phyloP scores from a whole-genome alignment of 108 stramenopile species.

The Conticribra guillardii region DNA sequence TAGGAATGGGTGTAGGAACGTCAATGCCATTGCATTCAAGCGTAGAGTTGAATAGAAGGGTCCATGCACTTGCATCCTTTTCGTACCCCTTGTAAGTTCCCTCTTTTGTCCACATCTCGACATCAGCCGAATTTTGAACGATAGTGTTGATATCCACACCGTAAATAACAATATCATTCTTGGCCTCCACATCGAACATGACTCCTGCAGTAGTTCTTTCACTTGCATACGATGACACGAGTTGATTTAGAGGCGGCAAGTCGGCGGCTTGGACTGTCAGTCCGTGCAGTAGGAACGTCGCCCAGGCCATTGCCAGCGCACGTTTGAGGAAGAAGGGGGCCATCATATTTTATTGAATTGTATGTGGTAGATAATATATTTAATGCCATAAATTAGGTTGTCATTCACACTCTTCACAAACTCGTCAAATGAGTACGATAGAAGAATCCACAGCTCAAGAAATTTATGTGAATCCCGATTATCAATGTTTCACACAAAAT shows the following conservation, averaged over 20 bases:
- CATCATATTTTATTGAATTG: no score
- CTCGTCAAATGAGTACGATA: no score
- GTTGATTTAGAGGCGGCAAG: neutral
- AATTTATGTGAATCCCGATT: no score
- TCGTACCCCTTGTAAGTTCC: constrained; percentile 16
- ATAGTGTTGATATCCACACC: constrained; percentile 19
- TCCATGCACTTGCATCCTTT: constrained; percentile 21
- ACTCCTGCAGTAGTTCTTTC: neutral
- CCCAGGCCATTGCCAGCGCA: neutral
- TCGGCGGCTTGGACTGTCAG: neutral
- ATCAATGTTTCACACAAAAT: no score
- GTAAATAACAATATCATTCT: constrained; percentile 10
- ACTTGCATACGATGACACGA: neutral
- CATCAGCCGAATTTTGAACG: neutral
- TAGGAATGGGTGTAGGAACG: constrained; percentile 8
- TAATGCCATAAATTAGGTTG: no score
- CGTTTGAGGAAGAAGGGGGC: no score
- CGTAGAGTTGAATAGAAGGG: constrained; percentile 5
- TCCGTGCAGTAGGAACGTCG: neutral
- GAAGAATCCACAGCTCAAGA: no score
- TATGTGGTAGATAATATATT: no score
- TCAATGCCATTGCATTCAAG: constrained; percentile 10
- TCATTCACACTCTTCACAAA: no score
- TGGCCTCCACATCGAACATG: constrained; percentile 21
- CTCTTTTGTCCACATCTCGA: constrained; percentile 15